Evolutionary conservation across 768 basidiomycete genomes (phyloP).

Genomic region (Paxillus involutus): DNA sequence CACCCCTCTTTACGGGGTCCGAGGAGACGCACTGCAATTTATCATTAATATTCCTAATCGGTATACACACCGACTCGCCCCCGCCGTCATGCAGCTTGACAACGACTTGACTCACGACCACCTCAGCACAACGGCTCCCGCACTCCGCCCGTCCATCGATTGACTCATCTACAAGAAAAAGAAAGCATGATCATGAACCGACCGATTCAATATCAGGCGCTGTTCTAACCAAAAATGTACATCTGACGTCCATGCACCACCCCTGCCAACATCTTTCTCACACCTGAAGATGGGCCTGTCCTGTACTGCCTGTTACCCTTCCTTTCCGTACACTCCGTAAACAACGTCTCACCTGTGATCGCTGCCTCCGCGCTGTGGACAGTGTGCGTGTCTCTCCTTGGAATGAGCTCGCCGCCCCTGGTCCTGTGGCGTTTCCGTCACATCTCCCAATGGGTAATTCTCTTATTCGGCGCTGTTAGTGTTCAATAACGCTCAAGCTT

Average conservation of each 20-base stretch:
- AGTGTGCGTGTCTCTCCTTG: neutral
- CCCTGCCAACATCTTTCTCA: neutral
- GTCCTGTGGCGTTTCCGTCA: neutral
- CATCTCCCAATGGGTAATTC: neutral
- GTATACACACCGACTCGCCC: constrained; percentile 8
- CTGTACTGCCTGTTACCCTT: no score
- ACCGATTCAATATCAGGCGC: neutral
- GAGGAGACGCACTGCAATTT: neutral
- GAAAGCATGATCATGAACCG: neutral
- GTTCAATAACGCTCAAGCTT: no score
- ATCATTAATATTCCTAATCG: neutral
- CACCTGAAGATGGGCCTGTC: neutral
- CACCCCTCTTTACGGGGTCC: constrained; percentile 24
- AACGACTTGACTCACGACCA: constrained; percentile 7
- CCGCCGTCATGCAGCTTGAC: neutral
- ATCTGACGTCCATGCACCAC: neutral
- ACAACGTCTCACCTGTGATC: neutral
- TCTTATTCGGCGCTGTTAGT: neutral
- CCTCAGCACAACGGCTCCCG: neutral
- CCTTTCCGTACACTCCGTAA: neutral
- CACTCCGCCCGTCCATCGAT: neutral
- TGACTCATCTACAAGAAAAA: neutral
- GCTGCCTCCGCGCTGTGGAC: neutral
- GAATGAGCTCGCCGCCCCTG: neutral
- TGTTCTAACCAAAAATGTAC: neutral